Base-by-base conservation (phyloP, 2,329 filamentous ascomycete species). In the Venturia oleaginea region DNA sequence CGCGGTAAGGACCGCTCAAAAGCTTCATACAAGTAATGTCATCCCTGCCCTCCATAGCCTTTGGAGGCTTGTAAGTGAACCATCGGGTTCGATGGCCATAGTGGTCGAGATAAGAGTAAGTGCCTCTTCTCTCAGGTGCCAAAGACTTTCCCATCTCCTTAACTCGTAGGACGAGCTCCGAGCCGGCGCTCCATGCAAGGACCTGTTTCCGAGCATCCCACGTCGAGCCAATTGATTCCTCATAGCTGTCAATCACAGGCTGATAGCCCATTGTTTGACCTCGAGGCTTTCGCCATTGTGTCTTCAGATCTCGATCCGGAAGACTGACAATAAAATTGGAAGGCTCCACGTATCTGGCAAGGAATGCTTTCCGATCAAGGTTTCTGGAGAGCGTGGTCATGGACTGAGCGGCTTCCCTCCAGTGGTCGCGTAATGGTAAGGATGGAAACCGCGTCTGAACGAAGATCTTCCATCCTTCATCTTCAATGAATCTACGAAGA, bases 11-110 rank as follows among this genome's bases (percentile, higher is more conserved):
- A 19, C 78, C 74, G 34, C 74, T 74, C 37, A 88, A 69, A 1
- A 87, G 69, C 67, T 83, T 81, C 60, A 87, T 67, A 37, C 80
- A 77, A 22, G 82, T 83, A 40, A 88, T 83, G 70, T 88, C 85
- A 70, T 87, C 83, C 64, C 79, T 71, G 62, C 77, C 84, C 65
- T 83, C 82, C 30, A 74, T 72, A 55, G 79, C 76, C 8, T 80
- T 75, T 6, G 80, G 72, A 17, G 83, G 80, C 64, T 79, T 79
- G 68, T 84, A 85, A 2, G 79, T 76, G 42, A 78, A 75, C 82
- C 83, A 86, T 38, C 72, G 71, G 64, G 73, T 74, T 63, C 71
- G 30, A 62, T 76, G 72, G 19, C 69, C 68, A 63, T 73, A 74
- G 6, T 69, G 63, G 62, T 77, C 74, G 37, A 72, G 72, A 13